phyloP scores from a whole-genome alignment of 1,284 basidiomycete genomes.

The Clitocybe nebularis region DNA sequence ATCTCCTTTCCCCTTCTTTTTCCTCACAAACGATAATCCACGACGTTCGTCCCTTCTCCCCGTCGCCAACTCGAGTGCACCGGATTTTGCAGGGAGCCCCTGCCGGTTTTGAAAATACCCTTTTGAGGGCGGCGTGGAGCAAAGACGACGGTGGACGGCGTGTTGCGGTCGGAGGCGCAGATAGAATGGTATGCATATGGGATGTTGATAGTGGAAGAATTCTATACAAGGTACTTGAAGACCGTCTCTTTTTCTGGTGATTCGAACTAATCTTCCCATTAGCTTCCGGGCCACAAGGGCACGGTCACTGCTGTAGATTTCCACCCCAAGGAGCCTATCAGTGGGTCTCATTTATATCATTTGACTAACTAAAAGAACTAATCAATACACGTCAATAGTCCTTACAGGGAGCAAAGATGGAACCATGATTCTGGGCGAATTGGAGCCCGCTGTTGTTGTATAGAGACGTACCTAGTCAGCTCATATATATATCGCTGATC shows the following conservation, averaged over 20 bases:
- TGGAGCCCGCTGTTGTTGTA: constrained; percentile 51
- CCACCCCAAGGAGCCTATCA: constrained; percentile 90
- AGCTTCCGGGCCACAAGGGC: constrained; percentile 92
- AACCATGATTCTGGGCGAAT: constrained; percentile 86
- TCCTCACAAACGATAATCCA: constrained; percentile 86
- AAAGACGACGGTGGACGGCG: constrained; percentile 68
- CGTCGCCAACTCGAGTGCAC: constrained; percentile 76
- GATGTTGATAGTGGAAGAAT: constrained; percentile 85
- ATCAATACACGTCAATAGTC: constrained; percentile 39
- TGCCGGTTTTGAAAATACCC: constrained; percentile 85
- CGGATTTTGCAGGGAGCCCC: constrained; percentile 80
- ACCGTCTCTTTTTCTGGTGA: constrained; percentile 4
- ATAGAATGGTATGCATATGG: constrained; percentile 89
- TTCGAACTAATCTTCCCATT: constrained; percentile 2
- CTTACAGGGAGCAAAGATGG: constrained; percentile 86
- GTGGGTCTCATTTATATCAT: constrained; percentile 38
- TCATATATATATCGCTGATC: too few relatives aligned
- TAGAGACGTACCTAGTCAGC: too few relatives aligned
- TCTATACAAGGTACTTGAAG: constrained; percentile 66
- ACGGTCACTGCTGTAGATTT: constrained; percentile 89
- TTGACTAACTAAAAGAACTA: constrained; percentile 4
- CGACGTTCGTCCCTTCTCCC: constrained; percentile 88
- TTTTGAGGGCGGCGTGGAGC: constrained; percentile 81
- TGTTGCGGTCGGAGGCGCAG: constrained; percentile 77
- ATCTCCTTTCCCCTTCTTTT: constrained; percentile 83